phyloP scores from a whole-genome alignment of 306 rosid genomes.

The Carpinus fangiana region DNA sequence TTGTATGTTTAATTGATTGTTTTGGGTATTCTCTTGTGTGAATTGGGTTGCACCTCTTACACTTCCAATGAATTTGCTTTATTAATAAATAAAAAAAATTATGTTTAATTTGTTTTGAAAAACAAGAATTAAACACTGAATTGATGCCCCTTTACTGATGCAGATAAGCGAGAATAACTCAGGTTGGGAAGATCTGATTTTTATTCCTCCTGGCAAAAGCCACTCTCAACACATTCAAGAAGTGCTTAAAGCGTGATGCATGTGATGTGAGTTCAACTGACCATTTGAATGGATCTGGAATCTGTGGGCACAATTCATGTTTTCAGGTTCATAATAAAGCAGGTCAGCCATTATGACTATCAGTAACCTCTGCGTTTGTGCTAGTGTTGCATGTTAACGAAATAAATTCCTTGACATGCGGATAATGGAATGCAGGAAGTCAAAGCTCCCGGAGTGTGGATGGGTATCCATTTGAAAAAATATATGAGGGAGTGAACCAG shows the following conservation, averaged over 20 bases:
- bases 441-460: constrained; percentile 14
- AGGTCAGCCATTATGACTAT: constrained; percentile 42
- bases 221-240: constrained; percentile 81
- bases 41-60: no score
- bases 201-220: constrained; percentile 94
- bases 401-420: constrained; percentile 31
- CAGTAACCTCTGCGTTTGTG: constrained; percentile 10
- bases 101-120: constrained; percentile 1
- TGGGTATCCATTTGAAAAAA: constrained; percentile 22
- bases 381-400: not conserved
- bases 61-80: no score
- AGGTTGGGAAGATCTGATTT: constrained; percentile 97
- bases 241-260: constrained; percentile 49
- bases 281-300: constrained; percentile 30
- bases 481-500: constrained; percentile 22
- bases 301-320: constrained; percentile 36
- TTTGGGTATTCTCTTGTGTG: no score
- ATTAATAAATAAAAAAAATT: not conserved
- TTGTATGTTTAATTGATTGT: constrained; percentile 1
- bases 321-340: constrained; percentile 32
- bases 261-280: constrained; percentile 43
- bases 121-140: constrained; percentile 4
- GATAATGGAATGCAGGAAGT: constrained; percentile 19
- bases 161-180: constrained; percentile 74
- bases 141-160: constrained; percentile 28